Evolutionary conservation across 441 rosid genomes (phyloP), one percentile per base, ranked within the genome.

Genomic region (Gossypium davidsonii): DNA sequence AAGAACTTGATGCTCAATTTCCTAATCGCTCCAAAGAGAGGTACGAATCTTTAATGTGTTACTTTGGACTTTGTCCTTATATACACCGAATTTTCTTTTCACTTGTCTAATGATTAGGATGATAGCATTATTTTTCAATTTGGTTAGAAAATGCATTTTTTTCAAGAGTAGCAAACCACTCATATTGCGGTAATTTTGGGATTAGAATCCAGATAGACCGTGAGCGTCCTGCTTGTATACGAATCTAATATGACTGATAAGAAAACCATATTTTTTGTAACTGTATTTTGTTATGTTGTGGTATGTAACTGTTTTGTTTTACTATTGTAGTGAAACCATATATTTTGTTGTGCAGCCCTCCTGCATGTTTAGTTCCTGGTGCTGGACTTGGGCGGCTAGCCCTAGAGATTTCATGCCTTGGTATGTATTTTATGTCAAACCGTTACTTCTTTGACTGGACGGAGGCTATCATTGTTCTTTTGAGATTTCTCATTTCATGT

Each of bases 321-420:
- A 2, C 46, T 80, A 0, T 10, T 66, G 26, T 70, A 4, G 34
- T 73, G 71, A 74, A 78, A 75, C 66, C 20, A 72, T 67, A 60
- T 74, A 73, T 78, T 61, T 76, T 52, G 81, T 79, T 60, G 64
- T 18, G 39, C 86, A 89, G 88, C 67, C 93, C 98, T 83, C 97
- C 97, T 80, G 80, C 93, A 26, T 93, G 99, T 86, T 85, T 95
- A 79, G 97, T 95, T 76, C 99, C 99, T 74, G 98, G 98, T 74
- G 99, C 99, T 81, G 99, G 99, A 79, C 99, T 95, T 71, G 98
- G 98, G 77, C 88, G 98, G 49, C 85, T 95, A 67, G 99, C 98
- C 74, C 88, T 95, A 80, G 99, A 95, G 83, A 91, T 95, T 78
- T 95, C 99, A 68, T 80, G 93, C 78, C 85, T 85, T 74, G 99